Conservation (phyloP, 768 basidiomycete genomes). For the Arthromyces matolae region DNA sequence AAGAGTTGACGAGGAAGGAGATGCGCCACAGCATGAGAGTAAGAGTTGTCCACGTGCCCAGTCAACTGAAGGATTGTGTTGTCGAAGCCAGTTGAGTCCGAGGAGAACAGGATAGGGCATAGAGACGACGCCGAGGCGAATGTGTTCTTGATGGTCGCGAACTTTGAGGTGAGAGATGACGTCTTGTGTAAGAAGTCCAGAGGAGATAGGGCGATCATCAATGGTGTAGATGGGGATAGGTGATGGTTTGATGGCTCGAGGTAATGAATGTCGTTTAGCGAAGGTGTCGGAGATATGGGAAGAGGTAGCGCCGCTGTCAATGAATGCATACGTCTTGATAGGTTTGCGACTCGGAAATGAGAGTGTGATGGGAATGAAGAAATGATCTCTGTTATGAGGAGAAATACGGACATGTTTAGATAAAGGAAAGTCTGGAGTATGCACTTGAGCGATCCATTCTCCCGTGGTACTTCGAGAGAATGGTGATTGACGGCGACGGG, state of each 20-base stretch:
- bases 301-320: constrained; percentile 33
- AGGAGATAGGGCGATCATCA: constrained; percentile 26
- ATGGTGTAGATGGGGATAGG: constrained; percentile 22
- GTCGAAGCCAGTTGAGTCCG: too few species aligned
- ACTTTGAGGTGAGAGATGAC: constrained; percentile 20
- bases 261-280: constrained; percentile 26
- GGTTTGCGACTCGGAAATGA: constrained; percentile 28
- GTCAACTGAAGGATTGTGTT: constrained; percentile 24
- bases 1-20: constrained; percentile 2
- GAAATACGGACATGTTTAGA: neutral
- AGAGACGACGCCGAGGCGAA: constrained; percentile 22
- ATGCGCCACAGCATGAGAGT: constrained; percentile 20
- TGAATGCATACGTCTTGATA: constrained; percentile 30
- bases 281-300: constrained; percentile 36
- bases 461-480: constrained; percentile 14
- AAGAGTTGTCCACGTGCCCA: constrained; percentile 19
- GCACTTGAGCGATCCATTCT: constrained; percentile 13
- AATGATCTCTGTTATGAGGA: neutral
- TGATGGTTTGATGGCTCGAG: constrained; percentile 21
- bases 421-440: constrained; percentile 19
- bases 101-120: constrained; percentile 25
- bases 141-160: constrained; percentile 20
- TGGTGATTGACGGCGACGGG: constrained; percentile 12
- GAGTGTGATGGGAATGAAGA: constrained; percentile 8
- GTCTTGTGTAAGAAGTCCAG: constrained; percentile 31